Base-by-base conservation (phyloP, 2,329 filamentous ascomycete species). In the Teratosphaeriaceae sp. region DNA sequence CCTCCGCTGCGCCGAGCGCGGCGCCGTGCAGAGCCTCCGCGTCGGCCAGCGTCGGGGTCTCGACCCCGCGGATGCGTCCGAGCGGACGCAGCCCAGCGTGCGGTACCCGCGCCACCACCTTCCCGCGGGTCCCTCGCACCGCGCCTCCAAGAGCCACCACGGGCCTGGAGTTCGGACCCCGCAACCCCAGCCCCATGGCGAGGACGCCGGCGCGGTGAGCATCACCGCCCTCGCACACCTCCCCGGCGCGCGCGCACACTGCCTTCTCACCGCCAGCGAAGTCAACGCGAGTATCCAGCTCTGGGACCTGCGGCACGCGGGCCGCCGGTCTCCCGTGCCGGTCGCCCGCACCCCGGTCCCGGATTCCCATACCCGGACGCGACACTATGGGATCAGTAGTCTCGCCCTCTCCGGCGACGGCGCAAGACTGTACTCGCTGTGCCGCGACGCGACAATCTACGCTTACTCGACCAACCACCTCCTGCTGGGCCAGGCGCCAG, bases 401-500 rank as follows among this genome's bases (percentile, higher is more conserved):
- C 75, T 98, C 53, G 78, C 82, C 8, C 71, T 97, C 6, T 84
- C 79, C 56, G 78, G 79, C 16, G 85, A 96, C 61, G 82, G 82
- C 31, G 76, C 82, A 6, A 79, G 89, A 24, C 68, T 98, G 2
- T 98, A 96, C 61, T 82, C 87, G 2, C 72, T 96, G 3, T 96
- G 89, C 70, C 88, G 92, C 60, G 92, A 98, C 66, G 92, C 87
- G 59, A 94, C 88, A 3, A 78, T 97, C 2, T 98, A 98, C 61
- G 84, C 88, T 9, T 97, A 97, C 66, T 90, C 88, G 2, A 94
- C 87, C 1, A 79, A 84, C 3, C 90, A 97, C 60, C 75, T 98
- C 21, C 80, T 94, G 33, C 76, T 95, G 12, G 90, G 90, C 6
- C 74, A 82, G 52, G 84, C 84, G 0, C 82, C 86, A 0, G 88